Conservation (phyloP, 2,329 filamentous ascomycete species). For the Colletotrichum sidae region DNA sequence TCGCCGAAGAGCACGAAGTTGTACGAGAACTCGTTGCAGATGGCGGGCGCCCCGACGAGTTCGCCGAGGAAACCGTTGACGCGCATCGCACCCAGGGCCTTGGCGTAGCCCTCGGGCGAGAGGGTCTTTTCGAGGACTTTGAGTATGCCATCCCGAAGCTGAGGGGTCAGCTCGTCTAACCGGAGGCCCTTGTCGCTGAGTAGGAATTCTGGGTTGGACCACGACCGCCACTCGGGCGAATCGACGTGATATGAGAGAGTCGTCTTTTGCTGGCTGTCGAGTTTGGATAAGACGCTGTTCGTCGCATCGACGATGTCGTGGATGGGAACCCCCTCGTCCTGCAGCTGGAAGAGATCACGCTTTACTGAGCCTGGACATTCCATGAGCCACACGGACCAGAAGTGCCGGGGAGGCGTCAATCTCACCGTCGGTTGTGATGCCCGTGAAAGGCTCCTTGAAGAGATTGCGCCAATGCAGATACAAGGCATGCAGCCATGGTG, state of each 20-base stretch:
- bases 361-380: slow-evolving; percentile 57
- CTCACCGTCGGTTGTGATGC: slow-evolving; percentile 75
- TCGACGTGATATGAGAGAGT: slow-evolving; percentile 71
- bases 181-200: slow-evolving; percentile 76
- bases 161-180: slow-evolving; percentile 67
- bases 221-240: slow-evolving; percentile 77
- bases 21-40: slow-evolving; percentile 82
- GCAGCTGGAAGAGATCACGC: slow-evolving; percentile 65
- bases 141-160: slow-evolving; percentile 63
- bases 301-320: slow-evolving; percentile 65
- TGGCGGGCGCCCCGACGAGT: slow-evolving; percentile 67
- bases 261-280: slow-evolving; percentile 61
- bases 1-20: slow-evolving; percentile 79
- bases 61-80: slow-evolving; percentile 82
- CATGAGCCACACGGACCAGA: slow-evolving; percentile 13
- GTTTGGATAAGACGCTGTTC: slow-evolving; percentile 55
- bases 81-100: slow-evolving; percentile 76
- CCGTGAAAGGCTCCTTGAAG: slow-evolving; percentile 75
- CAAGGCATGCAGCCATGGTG: slow-evolving; percentile 75
- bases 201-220: slow-evolving; percentile 80
- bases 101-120: slow-evolving; percentile 77
- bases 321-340: slow-evolving; percentile 74
- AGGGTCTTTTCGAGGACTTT: slow-evolving; percentile 68
- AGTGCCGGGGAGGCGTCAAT: neutral
- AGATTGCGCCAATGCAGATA: slow-evolving; percentile 70